Base-by-base conservation (phyloP, 805 yeast species). In the Pichia membranifaciens region DNA sequence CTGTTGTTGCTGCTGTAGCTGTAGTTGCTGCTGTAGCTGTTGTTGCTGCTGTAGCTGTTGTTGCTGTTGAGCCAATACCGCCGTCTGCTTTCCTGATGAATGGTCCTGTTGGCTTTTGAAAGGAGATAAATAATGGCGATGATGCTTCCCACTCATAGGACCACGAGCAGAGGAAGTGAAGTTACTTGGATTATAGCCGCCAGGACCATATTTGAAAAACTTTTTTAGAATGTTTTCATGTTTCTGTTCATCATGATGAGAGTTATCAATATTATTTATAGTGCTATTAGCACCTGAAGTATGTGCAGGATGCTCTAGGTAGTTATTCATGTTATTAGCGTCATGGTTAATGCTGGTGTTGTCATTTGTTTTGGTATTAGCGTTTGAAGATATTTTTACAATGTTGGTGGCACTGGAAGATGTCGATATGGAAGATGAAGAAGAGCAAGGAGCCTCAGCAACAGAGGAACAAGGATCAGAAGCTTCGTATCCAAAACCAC, bases 401-500 rank as follows among this genome's bases (percentile, higher is more conserved):
- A 22, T 17, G 18, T 12, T 12, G 8, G 48, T 15, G 20, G 32
- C 13, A 16, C 34, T 18, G 9, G 47, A 9, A 8, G 44, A 5
- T 25, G 47, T 16, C 42, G 44, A 16, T 25, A 41, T 10, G 16
- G 44, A 17, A 5, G 47, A 20, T 7, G 41, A 22, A 3, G 47
- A 43, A 10, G 48, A 38, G 23, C 50, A 33, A 9, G 36, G 36
- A n/a, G n/a, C 9, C 12, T 12, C 8, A 6, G 36, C 9, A 33
- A 17, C 16, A 33, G 20, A 36, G 15, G 40, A 25, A 34, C 28
- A 35, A 13, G 34, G 8, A 36, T 36, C 22, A 12, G 16, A 17
- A 36, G 21, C 36, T 22, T 49, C 44, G n/a, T 41, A 49, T 22
- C 62, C 62, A 42, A 52, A 59, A 10, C 65, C 65, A 51, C 65